phyloP scores from a whole-genome alignment of 495 filamentous ascomycete species.

The Neurospora sp. region DNA sequence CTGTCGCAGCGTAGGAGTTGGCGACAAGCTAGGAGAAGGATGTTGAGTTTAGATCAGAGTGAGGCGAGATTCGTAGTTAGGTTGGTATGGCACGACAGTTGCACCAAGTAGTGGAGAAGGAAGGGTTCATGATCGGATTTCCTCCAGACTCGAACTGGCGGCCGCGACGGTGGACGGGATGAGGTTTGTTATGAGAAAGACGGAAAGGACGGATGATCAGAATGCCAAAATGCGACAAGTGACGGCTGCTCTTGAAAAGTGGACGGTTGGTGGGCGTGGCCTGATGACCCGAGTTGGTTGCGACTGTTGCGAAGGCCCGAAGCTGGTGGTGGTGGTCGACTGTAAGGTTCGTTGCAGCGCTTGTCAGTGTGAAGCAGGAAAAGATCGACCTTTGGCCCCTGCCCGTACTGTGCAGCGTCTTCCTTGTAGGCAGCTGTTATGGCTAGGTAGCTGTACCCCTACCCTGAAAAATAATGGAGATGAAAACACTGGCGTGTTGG shows the following conservation, averaged over 20 bases:
- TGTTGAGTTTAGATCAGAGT: background rate
- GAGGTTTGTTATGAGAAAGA: background rate
- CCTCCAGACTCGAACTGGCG: background rate
- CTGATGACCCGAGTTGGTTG: background rate
- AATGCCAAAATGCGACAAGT: background rate
- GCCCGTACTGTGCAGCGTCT: background rate
- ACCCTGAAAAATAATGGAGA: background rate
- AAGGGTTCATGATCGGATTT: background rate
- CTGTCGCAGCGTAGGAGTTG: background rate
- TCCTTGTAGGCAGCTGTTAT: background rate
- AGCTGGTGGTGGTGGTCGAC: background rate
- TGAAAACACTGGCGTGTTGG: background rate
- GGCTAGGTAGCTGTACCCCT: background rate
- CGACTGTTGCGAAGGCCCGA: background rate
- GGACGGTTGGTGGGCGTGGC: background rate
- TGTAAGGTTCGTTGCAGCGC: background rate
- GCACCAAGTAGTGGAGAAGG: background rate
- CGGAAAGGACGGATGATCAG: background rate
- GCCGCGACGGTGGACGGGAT: background rate
- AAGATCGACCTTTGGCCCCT: background rate
- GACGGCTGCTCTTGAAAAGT: background rate
- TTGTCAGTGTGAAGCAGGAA: background rate
- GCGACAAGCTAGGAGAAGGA: background rate
- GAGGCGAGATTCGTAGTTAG: background rate
- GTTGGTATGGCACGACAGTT: background rate